Base-by-base conservation (phyloP, 257 asterid species). In the Solanum corneliomulleri region DNA sequence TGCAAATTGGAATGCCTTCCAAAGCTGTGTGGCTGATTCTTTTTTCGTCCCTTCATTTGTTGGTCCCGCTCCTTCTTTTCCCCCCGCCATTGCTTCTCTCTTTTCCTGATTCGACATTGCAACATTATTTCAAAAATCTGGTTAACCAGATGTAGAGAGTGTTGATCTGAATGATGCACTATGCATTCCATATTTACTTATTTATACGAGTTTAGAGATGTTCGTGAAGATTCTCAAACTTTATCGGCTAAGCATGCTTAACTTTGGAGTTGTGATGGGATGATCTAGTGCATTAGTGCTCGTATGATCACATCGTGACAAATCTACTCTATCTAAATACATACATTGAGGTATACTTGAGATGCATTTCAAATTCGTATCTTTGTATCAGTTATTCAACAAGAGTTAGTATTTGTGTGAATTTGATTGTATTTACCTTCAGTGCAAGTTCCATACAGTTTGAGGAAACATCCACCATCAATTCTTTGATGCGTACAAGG, bases 1-100 rank as follows among this genome's bases (percentile, higher is more conserved):
- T 23, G 98, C 99, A 88, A 96, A 95, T 88, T 96, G 98, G 83
- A 96, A 96, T 31, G 98, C 94, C 92, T 91, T 93, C 99, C 98
- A 96, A 2, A 96, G 93, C 86, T 93, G 86, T 90, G 93, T 92
- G 31, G 88, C 91, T 9, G 97, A 91, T 87, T 90, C 95, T 21
- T 77, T 91, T 78, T 91, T 94, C n/a, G 82, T 86, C 37, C 76
- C 89, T 3, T 89, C 93, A 23, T 88, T 64, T 75, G 88, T 90
- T 39, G 76, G 27, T 76, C 76, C 86, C 4, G 29, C 52, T 20
- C 82, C 89, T 56, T 35, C 86, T 20, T 86, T 88, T 86, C 89
- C 92, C 86, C 49, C 86, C 41, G 82, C 87, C 35, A 29, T 85
- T 47, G 89, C 91, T 82, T 92, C 93, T 84, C 94, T 92, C 80